Percentiles rank a stretch among this genome's conserved stretches.
phyloP scores from a whole-genome alignment of 176 grass and related monocot species.

The Lolium multiflorum region DNA sequence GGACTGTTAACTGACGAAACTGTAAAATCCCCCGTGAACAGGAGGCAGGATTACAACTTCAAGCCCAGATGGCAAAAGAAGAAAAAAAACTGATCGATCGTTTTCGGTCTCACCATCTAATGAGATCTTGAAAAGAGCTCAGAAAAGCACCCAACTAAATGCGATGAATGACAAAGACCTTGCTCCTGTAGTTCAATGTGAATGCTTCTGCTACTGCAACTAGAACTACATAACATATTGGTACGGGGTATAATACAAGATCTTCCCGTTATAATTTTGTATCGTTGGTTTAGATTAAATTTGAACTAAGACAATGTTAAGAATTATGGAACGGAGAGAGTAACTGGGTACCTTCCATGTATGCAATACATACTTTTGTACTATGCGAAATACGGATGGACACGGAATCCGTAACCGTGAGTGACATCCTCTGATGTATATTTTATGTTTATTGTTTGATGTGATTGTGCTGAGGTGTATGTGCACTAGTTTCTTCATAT shows the following conservation, averaged over 20 bases:
- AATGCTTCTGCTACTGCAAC: neutral
- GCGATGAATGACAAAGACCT: neutral
- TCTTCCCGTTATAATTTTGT: no score
- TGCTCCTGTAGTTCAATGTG: neutral
- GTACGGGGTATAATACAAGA: no score
- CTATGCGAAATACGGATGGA: neutral
- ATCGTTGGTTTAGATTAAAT: no score
- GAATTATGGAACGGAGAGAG: no score
- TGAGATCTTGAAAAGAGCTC: neutral
- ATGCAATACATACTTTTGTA: no score
- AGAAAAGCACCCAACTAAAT: neutral
- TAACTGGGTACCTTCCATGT: no score
- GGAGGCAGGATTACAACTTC: no score
- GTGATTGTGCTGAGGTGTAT: neutral
- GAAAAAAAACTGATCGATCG: neutral
- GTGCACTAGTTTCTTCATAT: neutral
- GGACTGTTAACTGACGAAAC: no score
- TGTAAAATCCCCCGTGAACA: no score
- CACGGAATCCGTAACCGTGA: neutral
- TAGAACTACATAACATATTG: no score
- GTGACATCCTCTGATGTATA: neutral
- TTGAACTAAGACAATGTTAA: no score
- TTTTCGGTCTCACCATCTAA: slow-evolving; percentile 11
- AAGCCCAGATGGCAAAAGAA: no score
- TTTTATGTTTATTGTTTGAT: neutral